Conservation (phyloP, 2,329 filamentous ascomycete species). For the Aureobasidium sp. region DNA sequence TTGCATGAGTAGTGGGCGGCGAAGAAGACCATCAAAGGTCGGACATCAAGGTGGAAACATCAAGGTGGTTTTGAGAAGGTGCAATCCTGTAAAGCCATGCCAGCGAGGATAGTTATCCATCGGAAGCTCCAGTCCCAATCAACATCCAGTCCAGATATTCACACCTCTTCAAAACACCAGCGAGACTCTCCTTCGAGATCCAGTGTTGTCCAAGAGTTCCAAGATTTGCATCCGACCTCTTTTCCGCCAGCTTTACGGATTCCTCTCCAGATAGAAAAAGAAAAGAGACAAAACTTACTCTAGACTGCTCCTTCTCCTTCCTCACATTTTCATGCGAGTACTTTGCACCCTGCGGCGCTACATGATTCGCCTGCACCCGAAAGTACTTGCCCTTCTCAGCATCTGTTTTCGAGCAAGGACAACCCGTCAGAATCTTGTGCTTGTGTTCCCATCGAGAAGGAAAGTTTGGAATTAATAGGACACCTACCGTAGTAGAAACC, state of each 20-base stretch:
- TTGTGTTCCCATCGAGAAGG: too few species aligned
- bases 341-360: conserved; percentile 27
- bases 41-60: background rate
- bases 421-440: too few species aligned
- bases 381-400: conserved; percentile 43
- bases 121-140: background rate
- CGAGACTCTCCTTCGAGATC: background rate
- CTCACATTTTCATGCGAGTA: conserved; percentile 35
- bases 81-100: background rate
- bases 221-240: background rate
- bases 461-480: too few species aligned
- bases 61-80: background rate
- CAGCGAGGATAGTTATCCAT: background rate
- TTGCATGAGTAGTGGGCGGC: background rate
- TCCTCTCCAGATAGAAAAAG: background rate
- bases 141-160: background rate
- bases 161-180: background rate
- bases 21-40: background rate
- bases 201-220: background rate
- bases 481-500: conserved; percentile 38
- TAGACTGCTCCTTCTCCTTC: conserved; percentile 26
- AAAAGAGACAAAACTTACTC: conserved; percentile 18
- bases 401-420: conserved; percentile 23
- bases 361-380: conserved; percentile 33
- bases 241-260: too few species aligned